Percentiles rank a stretch among this genome's conserved stretches.
These are phyloP conservation scores for Prosopis cineraria DNA, from an alignment of 306 rosid species.

Conservation along the genomic window DNA sequence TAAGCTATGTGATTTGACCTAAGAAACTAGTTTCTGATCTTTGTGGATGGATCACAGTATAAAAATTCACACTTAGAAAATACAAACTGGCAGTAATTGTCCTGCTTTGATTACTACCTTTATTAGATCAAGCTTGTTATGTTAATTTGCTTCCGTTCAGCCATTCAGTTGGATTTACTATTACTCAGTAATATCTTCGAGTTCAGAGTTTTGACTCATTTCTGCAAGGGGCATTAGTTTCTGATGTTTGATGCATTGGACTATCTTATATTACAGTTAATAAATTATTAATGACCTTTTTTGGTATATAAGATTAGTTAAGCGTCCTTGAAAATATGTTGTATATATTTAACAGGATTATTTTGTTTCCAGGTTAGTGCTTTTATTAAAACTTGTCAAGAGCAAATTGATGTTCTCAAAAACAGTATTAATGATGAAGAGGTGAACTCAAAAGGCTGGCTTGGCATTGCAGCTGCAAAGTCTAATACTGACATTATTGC, in stretches of 20 bases:
- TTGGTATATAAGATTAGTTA: slow-evolving; percentile 10
- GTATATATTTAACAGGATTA: slow-evolving; percentile 1
- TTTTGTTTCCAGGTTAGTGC: slow-evolving; percentile 73
- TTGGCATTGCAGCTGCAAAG: slow-evolving; percentile 57
- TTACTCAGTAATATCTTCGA: neutral
- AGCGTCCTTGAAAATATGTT: slow-evolving; percentile 25
- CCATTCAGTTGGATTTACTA: neutral
- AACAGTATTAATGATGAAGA: slow-evolving; percentile 77
- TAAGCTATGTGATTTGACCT: slow-evolving; percentile 44
- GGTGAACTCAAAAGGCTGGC: slow-evolving; percentile 82
- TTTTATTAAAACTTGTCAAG: slow-evolving; percentile 91
- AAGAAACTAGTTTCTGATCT: slow-evolving; percentile 32
- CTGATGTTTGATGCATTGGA: neutral
- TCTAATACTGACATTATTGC: slow-evolving; percentile 83
- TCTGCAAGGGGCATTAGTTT: neutral
- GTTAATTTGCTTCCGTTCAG: neutral
- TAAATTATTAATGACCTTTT: neutral
- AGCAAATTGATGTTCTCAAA: slow-evolving; percentile 84
- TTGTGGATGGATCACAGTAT: neutral
- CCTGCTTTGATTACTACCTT: neutral
- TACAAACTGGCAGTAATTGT: slow-evolving; percentile 20
- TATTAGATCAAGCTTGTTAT: slow-evolving; percentile 19
- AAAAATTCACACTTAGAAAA: slow-evolving; percentile 21
- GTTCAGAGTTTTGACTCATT: neutral
- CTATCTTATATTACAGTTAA: neutral